Percentiles rank a stretch among this genome's conserved stretches.
Conservation (phyloP, 805 yeast species). For the Ogataea methylovora region DNA sequence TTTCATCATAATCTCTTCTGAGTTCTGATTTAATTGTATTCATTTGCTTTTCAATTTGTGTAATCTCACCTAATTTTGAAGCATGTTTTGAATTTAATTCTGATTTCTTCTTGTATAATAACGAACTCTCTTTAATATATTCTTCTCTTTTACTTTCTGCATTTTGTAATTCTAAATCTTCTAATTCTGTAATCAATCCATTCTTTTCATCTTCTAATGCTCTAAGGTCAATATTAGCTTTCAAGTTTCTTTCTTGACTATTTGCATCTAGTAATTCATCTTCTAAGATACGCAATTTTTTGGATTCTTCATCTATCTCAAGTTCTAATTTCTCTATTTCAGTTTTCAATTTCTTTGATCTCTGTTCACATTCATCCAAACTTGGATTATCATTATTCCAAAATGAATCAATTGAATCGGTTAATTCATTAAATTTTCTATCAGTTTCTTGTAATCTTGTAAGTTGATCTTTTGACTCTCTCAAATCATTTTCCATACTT, state of each 20-base stretch:
- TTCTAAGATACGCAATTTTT: slow-evolving; percentile 22
- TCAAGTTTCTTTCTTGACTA: slow-evolving; percentile 53
- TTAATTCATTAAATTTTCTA: too few species aligned
- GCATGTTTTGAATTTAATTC: slow-evolving; percentile 57
- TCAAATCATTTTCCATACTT: too few species aligned
- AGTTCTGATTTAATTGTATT: slow-evolving; percentile 49
- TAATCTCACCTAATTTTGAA: slow-evolving; percentile 76
- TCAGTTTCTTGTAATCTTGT: too few species aligned
- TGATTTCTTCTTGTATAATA: slow-evolving; percentile 44
- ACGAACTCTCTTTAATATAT: slow-evolving; percentile 50
- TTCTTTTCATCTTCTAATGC: slow-evolving; percentile 32
- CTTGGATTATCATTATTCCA: too few species aligned
- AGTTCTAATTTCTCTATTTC: slow-evolving; percentile 6
- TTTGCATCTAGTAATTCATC: slow-evolving; percentile 46
- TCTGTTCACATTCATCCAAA: too few species aligned
- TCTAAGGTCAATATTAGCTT: slow-evolving; percentile 56
- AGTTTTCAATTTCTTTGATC: background rate
- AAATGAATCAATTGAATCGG: too few species aligned
- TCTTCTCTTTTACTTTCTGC: slow-evolving; percentile 55
- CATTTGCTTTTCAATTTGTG: slow-evolving; percentile 73
- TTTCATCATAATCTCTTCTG: slow-evolving; percentile 59
- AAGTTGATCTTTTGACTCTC: too few species aligned
- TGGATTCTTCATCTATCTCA: slow-evolving; percentile 3
- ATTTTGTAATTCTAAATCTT: slow-evolving; percentile 39
- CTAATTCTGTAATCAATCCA: slow-evolving; percentile 31